Evolutionary conservation across 176 grass and related monocot genomes (phyloP), one percentile per base, ranked within the genome.

Genomic region (Echinochloa phyllopogon): DNA sequence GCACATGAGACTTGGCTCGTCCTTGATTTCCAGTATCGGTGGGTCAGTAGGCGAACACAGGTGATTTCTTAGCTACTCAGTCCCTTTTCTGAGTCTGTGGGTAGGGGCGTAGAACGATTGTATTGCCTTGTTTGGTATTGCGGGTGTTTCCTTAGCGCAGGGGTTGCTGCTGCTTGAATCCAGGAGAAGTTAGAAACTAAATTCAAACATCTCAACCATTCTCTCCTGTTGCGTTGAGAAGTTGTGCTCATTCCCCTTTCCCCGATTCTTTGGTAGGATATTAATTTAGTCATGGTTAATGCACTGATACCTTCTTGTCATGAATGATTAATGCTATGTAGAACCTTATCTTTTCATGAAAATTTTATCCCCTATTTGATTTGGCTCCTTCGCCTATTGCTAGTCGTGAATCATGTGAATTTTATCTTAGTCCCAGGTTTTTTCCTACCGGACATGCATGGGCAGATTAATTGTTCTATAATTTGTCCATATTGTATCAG

Each of bases 241-340:
- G 65, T 57, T 29, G 11, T 80, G 17, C 15, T 25, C 36, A 5
- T 63, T 16, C 29, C 6, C 42, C 5, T 14, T 57, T 8, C 20
- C 13, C 21, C 9, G 45, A 65, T 58, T 79, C 14, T 39, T 45
- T 38, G 1, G 2, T 25, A 24, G 23, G 12, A 14, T 8, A 20
- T 79, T 20, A 43, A 3, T 64, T 53, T 72, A 57, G 39, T 83
- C 18, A 55, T 56, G 38, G 5, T 72, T 72, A 60, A 20, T 67
- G 17, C 78, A 60, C 62, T 49, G 15, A 51, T 27, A 16, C 17
- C 6, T 21, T 82, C 15, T 39, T 78, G 20, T 40, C 42, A 41
- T 62, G 75, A 60, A 27, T 41, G 62, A 58, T 70, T 59, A 63
- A 3, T 42, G 41, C 63, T n/a, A n/a, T n/a, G n/a, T n/a, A n/a